Base-by-base conservation (phyloP, 768 basidiomycete genomes). In the Psilocybe azurescens region DNA sequence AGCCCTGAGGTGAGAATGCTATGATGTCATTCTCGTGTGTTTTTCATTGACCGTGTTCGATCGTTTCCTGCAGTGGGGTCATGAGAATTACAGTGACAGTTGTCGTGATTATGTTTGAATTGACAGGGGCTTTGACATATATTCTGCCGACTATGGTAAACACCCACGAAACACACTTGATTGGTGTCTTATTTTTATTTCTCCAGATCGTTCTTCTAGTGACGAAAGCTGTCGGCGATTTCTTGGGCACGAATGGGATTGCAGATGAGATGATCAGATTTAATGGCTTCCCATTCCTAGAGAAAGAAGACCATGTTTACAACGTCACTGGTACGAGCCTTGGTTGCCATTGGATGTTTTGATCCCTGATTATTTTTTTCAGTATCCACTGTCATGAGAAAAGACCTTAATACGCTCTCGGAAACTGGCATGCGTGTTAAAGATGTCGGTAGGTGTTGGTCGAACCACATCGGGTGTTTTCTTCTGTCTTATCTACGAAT, bases 51-150 rank as follows among this genome's bases (percentile, higher is more conserved):
- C 33, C 24, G 33, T 60, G 32, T 52, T 59, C 13, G 46, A 46
- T 46, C 38, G 46, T 51, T 50, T 41, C 56, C 57, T 50, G 36
- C 69, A 97, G 97, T 58, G 97, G 97, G 36, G 89, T 99, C 56
- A 99, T 98, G 86, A 86, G 96, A 67, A 93, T 99, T 60, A 99
- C 97, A 0, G 95, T 99, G 29, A 94, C 96, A 0, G 95, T 99
- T 5, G 97, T 99, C 7, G 97, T 99, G 38, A 96, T 99, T 75
- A 99, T 99, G 95, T 99, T 98, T 73, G 97, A 99, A 70, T 82
- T 99, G 18, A 99, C 97, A 3, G 97, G 97, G 11, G 97, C 97
- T 5, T 75, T 99, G 70, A 98, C 95, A 18, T 99, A 99, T 72
- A 96, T 99, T 67, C 77, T 99, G 29, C 97, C 97, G 5, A 96